These are phyloP conservation scores for Phytophthora fragariae DNA, from an alignment of 352 stramenopile species.

Conservation along the genomic window DNA sequence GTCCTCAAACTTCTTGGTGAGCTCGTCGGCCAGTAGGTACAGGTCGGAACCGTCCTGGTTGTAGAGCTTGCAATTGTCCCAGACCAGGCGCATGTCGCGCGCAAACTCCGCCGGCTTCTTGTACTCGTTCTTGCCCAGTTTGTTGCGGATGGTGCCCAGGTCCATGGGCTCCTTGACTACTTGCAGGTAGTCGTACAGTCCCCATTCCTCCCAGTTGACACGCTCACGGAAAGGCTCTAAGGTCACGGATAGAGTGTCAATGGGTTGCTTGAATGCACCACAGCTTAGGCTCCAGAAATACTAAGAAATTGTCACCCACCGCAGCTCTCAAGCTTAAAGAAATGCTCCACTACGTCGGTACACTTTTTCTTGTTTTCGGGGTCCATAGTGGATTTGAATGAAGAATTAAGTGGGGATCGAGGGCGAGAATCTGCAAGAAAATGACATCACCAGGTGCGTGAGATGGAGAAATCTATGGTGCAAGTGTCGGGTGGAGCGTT, in stretches of 20 bases:
- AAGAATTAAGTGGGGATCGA: conserved; percentile 5
- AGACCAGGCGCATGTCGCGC: conserved; percentile 85
- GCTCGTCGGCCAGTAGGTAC: conserved; percentile 83
- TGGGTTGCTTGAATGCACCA: background rate
- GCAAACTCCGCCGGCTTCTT: conserved; percentile 87
- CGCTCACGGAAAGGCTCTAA: conserved; percentile 87
- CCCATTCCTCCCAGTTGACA: conserved; percentile 92
- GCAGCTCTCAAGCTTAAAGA: conserved; percentile 82
- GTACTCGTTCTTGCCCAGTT: conserved; percentile 86
- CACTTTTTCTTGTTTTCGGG: conserved; percentile 85
- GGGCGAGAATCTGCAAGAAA: conserved; percentile 9
- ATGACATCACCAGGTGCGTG: conserved; percentile 10
- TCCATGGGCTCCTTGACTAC: conserved; percentile 94
- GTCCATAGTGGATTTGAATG: conserved; percentile 54
- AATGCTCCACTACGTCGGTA: conserved; percentile 80
- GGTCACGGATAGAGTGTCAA: conserved; percentile 4
- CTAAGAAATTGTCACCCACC: conserved; percentile 38
- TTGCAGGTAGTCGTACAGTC: conserved; percentile 91
- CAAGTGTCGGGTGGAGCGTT: background rate
- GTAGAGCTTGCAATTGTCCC: conserved; percentile 90
- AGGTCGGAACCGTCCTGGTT: conserved; percentile 91
- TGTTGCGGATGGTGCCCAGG: conserved; percentile 86
- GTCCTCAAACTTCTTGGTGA: conserved; percentile 91
- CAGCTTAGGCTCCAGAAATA: background rate
- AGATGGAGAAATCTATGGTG: conserved; percentile 11